A percentile compares a stretch with the other conserved stretches of the same genome.
Conservation (phyloP, 2,329 filamentous ascomycete species). For the Botrytis porri region DNA sequence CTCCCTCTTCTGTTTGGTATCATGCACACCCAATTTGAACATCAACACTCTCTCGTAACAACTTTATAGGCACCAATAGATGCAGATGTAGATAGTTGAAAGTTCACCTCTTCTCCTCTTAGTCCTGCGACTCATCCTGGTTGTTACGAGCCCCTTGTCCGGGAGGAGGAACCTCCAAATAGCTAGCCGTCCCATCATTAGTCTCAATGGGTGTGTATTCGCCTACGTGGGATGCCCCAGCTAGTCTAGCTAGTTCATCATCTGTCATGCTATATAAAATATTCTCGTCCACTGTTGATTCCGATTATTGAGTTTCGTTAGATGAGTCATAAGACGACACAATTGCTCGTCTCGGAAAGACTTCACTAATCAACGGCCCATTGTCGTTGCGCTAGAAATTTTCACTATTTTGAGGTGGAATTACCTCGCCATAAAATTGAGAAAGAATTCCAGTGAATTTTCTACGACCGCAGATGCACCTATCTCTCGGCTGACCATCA, state of each 20-base stretch:
- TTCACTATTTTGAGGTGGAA: not conserved
- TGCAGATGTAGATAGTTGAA: not conserved
- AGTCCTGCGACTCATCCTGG: not conserved
- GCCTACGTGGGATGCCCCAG: too few species aligned
- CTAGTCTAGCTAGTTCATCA: too few species aligned
- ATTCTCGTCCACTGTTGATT: not conserved
- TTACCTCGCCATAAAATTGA: not conserved
- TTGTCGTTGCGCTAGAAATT: not conserved
- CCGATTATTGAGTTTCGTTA: too few species aligned
- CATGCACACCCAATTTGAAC: not conserved
- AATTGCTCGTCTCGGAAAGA: not conserved
- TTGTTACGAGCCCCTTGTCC: not conserved
- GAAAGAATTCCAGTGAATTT: not conserved
- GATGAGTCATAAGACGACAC: too few species aligned
- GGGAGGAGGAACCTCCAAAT: not conserved
- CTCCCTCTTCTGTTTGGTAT: not conserved
- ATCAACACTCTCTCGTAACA: not conserved
- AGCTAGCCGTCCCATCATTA: not conserved
- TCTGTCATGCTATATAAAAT: fast-evolving
- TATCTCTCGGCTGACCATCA: not conserved
- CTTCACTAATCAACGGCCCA: not conserved
- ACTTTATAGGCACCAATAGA: not conserved
- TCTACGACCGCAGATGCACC: not conserved
- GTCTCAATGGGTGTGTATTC: not conserved
- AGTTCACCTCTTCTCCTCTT: not conserved